Conservation (phyloP, 208 protist species). For the Wallacemonas sp. region DNA sequence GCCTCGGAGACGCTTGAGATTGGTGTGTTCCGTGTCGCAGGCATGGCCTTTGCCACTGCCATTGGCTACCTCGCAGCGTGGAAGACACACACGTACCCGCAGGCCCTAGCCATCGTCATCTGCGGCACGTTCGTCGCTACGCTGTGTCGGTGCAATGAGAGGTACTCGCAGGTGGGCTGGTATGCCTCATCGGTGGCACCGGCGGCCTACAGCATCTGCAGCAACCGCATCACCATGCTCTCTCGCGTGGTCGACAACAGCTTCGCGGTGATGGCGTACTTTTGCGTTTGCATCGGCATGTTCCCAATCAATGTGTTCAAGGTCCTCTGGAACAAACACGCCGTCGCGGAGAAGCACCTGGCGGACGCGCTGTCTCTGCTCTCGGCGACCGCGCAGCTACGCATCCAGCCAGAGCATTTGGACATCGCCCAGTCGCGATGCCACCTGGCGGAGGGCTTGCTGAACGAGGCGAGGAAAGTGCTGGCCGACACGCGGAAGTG, state of each 20-base stretch:
- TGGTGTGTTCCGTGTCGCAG: conserved; percentile 33
- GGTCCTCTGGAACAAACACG: conserved; percentile 34
- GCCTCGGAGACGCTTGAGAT: conserved; percentile 27
- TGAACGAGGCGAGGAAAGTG: neutral
- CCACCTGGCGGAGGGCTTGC: neutral
- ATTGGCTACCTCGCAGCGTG: conserved; percentile 26
- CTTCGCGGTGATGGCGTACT: conserved; percentile 41
- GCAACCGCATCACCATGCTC: conserved; percentile 14
- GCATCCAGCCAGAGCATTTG: conserved; percentile 5
- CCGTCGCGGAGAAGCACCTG: conserved; percentile 17
- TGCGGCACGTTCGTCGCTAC: conserved; percentile 18
- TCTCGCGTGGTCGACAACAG: conserved; percentile 29
- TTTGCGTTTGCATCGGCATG: conserved; percentile 29
- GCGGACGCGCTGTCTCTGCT: conserved; percentile 25
- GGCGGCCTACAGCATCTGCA: conserved; percentile 13
- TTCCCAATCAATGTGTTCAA: conserved; percentile 38
- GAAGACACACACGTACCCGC: conserved; percentile 12
- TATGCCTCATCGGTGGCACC: conserved; percentile 23
- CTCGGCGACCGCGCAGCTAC: conserved; percentile 13
- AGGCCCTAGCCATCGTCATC: conserved; percentile 16
- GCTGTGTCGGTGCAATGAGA: conserved; percentile 15
- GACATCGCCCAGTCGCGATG: conserved; percentile 10
- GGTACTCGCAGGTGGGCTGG: conserved; percentile 24
- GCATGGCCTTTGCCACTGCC: conserved; percentile 28
- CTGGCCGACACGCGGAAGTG: conserved; percentile 13